Conservation (phyloP, 345 rosid species). For the Kernera saxatilis region DNA sequence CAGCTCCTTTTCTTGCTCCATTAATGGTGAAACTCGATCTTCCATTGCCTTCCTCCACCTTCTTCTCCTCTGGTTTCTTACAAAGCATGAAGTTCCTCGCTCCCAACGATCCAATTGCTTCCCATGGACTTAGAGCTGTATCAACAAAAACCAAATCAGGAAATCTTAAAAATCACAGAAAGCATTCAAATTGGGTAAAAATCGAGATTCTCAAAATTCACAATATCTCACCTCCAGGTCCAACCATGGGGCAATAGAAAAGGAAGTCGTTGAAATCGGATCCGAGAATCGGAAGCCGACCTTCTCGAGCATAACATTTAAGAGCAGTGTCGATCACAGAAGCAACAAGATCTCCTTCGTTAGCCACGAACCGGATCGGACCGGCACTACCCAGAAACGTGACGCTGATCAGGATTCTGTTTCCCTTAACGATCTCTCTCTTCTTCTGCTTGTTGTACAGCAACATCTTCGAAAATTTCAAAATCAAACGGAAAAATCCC, state of each 20-base stretch:
- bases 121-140: slow-evolving; percentile 56
- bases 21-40: slow-evolving; percentile 23
- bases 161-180: background rate
- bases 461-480: slow-evolving; percentile 37
- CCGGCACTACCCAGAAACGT: slow-evolving; percentile 89
- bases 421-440: slow-evolving; percentile 52
- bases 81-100: slow-evolving; percentile 71
- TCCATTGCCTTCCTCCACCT: slow-evolving; percentile 35
- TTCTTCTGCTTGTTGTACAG: slow-evolving; percentile 69
- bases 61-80: slow-evolving; percentile 52
- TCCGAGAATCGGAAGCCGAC: slow-evolving; percentile 86
- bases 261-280: slow-evolving; percentile 62
- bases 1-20: slow-evolving; percentile 38
- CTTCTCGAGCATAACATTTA: slow-evolving; percentile 81
- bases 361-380: slow-evolving; percentile 89
- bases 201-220: background rate
- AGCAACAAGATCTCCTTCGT: slow-evolving; percentile 65
- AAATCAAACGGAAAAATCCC: background rate
- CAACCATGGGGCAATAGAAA: slow-evolving; percentile 59
- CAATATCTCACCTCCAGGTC: slow-evolving; percentile 43
- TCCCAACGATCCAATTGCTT: slow-evolving; percentile 54
- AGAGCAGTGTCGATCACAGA: slow-evolving; percentile 71
- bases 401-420: slow-evolving; percentile 62
- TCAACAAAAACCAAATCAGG: background rate
- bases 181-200: background rate